phyloP scores from a whole-genome alignment of 768 basidiomycete species.

The Exidia glandulosa region DNA sequence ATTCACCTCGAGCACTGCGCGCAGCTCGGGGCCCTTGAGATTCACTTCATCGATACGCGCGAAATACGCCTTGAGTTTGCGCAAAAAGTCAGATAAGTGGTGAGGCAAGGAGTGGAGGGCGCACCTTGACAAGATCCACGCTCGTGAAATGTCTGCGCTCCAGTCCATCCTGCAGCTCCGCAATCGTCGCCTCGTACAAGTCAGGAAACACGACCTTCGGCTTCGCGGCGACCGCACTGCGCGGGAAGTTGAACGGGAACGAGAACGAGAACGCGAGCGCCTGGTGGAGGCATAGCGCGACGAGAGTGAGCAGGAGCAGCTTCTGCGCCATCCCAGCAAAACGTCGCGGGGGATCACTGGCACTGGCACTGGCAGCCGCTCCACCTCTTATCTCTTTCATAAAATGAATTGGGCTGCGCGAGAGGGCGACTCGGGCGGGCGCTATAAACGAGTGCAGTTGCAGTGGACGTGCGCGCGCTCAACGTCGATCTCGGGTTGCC shows the following conservation, averaged over 20 bases:
- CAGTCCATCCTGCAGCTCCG: constrained; percentile 28
- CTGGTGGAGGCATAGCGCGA: neutral
- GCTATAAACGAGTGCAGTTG: too few relatives aligned
- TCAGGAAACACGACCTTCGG: constrained; percentile 19
- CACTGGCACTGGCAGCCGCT: neutral
- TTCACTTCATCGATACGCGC: constrained; percentile 35
- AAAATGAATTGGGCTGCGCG: too few relatives aligned
- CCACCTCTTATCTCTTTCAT: neutral
- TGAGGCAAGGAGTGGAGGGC: neutral
- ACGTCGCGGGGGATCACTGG: too few relatives aligned
- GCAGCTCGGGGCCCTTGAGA: constrained; percentile 23
- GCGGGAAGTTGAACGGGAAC: neutral
- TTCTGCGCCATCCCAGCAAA: neutral
- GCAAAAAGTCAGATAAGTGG: neutral
- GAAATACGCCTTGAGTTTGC: constrained; percentile 25
- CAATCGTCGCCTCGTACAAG: constrained; percentile 29
- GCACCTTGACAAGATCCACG: constrained; percentile 30
- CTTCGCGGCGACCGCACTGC: neutral
- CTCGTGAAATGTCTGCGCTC: constrained; percentile 26
- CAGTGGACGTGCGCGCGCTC: too few relatives aligned
- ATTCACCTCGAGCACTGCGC: constrained; percentile 31
- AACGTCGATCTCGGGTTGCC: too few relatives aligned
- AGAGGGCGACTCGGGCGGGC: too few relatives aligned
- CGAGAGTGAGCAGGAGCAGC: neutral
- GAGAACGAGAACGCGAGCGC: neutral